These are phyloP conservation scores for Tephrocybe rancida DNA, from an alignment of 768 basidiomycete genomes.

Conservation along the genomic window DNA sequence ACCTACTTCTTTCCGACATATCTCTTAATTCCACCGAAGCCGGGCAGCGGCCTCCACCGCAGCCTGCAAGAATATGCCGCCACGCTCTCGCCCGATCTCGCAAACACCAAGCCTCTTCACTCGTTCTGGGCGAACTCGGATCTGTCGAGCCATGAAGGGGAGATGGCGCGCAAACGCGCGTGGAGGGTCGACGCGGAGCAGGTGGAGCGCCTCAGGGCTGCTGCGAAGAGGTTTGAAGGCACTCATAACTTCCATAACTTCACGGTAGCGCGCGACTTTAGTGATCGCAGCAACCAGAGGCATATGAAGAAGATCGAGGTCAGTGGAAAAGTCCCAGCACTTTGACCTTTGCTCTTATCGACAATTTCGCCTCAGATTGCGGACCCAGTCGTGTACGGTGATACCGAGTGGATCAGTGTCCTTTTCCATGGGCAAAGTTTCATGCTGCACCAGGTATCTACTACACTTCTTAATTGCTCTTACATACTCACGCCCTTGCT, in stretches of 20 bases:
- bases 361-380: slow-evolving; percentile 48
- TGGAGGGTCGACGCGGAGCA: slow-evolving; percentile 67
- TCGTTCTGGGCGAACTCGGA: slow-evolving; percentile 64
- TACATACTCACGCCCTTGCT: slow-evolving; percentile 1
- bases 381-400: slow-evolving; percentile 88
- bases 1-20: slow-evolving; percentile 97
- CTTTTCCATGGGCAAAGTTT: slow-evolving; percentile 97
- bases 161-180: slow-evolving; percentile 63
- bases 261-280: slow-evolving; percentile 85
- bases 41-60: slow-evolving; percentile 62
- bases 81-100: slow-evolving; percentile 24
- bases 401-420: slow-evolving; percentile 94
- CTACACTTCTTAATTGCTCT: slow-evolving; percentile 3
- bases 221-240: slow-evolving; percentile 72
- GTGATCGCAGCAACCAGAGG: slow-evolving; percentile 81
- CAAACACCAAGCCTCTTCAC: slow-evolving; percentile 31
- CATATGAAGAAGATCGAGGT: slow-evolving; percentile 90
- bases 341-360: not conserved
- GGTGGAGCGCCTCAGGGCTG: slow-evolving; percentile 55
- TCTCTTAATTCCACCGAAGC: slow-evolving; percentile 87
- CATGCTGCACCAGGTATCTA: slow-evolving; percentile 95
- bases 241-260: slow-evolving; percentile 99
- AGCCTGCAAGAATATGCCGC: slow-evolving; percentile 37
- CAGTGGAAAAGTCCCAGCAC: slow-evolving; percentile 4
- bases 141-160: slow-evolving; percentile 51